phyloP scores from a whole-genome alignment of 2,329 filamentous ascomycete species.

The Ascochyta fabae region DNA sequence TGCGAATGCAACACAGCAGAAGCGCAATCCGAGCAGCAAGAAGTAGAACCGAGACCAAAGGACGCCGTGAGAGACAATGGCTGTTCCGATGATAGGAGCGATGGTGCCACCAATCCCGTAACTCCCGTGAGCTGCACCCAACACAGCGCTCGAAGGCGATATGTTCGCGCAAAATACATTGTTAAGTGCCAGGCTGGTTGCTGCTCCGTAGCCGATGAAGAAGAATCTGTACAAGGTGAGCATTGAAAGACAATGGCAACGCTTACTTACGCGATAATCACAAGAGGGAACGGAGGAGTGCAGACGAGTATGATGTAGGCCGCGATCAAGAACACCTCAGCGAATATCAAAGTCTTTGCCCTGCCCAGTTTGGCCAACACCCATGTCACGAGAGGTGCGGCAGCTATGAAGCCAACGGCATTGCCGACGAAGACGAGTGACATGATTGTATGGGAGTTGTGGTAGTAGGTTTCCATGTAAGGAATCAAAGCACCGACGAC shows the following conservation, averaged over 20 bases:
- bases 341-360: slow-evolving; percentile 66
- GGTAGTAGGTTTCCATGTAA: slow-evolving; percentile 77
- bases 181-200: slow-evolving; percentile 60
- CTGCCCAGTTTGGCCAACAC: slow-evolving; percentile 69
- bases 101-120: slow-evolving; percentile 61
- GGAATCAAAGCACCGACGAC: slow-evolving; percentile 79
- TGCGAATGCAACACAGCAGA: slow-evolving; percentile 64
- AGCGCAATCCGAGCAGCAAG: slow-evolving; percentile 65
- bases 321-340: slow-evolving; percentile 62
- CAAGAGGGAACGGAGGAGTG: slow-evolving; percentile 72
- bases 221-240: slow-evolving; percentile 62
- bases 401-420: slow-evolving; percentile 76
- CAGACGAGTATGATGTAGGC: slow-evolving; percentile 71
- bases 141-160: slow-evolving; percentile 57
- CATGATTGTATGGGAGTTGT: slow-evolving; percentile 77
- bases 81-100: slow-evolving; percentile 76
- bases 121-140: slow-evolving; percentile 70
- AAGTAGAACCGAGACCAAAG: slow-evolving; percentile 77
- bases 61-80: slow-evolving; percentile 67
- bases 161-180: slow-evolving; percentile 65
- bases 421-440: slow-evolving; percentile 83
- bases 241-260: not conserved
- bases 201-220: slow-evolving; percentile 63
- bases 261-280: slow-evolving; percentile 60
- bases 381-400: slow-evolving; percentile 72